These are phyloP conservation scores for Penicillium sp. DNA, from an alignment of 2,329 filamentous ascomycete species.

Conservation along the genomic window DNA sequence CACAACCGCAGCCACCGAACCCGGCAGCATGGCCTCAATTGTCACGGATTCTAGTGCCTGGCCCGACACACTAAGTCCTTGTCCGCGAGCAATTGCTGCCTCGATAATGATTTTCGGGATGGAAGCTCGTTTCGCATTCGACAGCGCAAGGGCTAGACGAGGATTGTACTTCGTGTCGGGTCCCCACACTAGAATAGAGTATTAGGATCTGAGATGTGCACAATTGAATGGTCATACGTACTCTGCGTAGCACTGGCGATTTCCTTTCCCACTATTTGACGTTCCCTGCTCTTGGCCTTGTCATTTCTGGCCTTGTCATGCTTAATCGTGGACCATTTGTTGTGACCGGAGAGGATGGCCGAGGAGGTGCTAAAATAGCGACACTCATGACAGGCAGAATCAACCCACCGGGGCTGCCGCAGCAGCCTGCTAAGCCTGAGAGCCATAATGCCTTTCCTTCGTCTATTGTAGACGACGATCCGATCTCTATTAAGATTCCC, in stretches of 20 bases:
- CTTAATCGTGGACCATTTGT: conserved; percentile 93
- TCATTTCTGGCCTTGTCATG: conserved; percentile 92
- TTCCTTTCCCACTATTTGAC: conserved; percentile 67
- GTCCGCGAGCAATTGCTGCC: conserved; percentile 79
- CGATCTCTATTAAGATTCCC: background rate
- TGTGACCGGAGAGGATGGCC: conserved; percentile 67
- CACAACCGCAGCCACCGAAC: conserved; percentile 72
- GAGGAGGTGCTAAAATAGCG: conserved; percentile 53
- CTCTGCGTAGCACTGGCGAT: conserved; percentile 74
- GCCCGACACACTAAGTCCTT: conserved; percentile 75
- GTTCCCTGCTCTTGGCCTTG: conserved; percentile 67
- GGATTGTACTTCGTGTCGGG: conserved; percentile 72
- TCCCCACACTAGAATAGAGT: conserved; percentile 62
- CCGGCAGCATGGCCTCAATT: conserved; percentile 77
- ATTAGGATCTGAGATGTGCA: conserved; percentile 12
- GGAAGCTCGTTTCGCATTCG: conserved; percentile 77
- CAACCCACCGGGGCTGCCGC: conserved; percentile 11
- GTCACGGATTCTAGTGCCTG: conserved; percentile 72
- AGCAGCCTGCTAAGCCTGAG: conserved; percentile 26
- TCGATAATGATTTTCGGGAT: conserved; percentile 85
- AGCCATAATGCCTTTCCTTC: conserved; percentile 25
- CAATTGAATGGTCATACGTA: conserved; percentile 40
- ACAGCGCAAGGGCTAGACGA: conserved; percentile 69
- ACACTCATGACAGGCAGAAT: conserved; percentile 27
- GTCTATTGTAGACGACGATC: background rate